Evolutionary conservation across 169 alveolate genomes (phyloP), one percentile per base, ranked within the genome.

Genomic region (Plasmodium gaboni): DNA sequence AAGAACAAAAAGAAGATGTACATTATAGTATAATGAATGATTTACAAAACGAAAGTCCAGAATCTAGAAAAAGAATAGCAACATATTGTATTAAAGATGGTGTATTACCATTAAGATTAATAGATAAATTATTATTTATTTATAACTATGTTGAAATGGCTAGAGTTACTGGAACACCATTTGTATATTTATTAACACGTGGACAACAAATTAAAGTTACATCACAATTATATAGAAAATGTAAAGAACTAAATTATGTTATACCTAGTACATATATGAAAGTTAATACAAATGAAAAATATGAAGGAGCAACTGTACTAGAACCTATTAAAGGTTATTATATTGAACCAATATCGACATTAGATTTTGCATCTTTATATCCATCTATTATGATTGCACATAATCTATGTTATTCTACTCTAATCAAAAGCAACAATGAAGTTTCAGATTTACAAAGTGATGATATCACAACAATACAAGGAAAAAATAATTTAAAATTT

Each of bases 321-420:
- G 98, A 96, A 71, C 99, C 99, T 9, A 92, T 69, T 42, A 95
- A 94, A 76, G 99, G 99, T 1, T 99, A 97, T 93, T 99, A 99
- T 89, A 95, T 96, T n/a, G 93, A 94, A 85, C 99, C 99, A 15
- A 97, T 99, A 46, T 99, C 99, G 1, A 98, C 99, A 17, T 95
- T 99, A 55, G 99, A 99, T 93, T 99, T 98, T 92, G 99, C 99
- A 26, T 98, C 99, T 48, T 96, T 99, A 73, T 99, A 99, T 94
- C 99, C 99, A 19, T 97, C 99, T 15, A 98, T 99, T 89, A 99
- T 99, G 99, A 99, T 98, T 91, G 99, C 99, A 13, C 99, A 98
- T 93, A 99, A 98, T 91, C 93, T 99, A 65, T 99, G 99, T 93
- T 98, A 98, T 93, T 96, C 99, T 65, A 98, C 99, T 2, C 91